Evolutionary conservation across 352 stramenopile genomes (phyloP).

Genomic region (Thalassiosira exigua): DNA sequence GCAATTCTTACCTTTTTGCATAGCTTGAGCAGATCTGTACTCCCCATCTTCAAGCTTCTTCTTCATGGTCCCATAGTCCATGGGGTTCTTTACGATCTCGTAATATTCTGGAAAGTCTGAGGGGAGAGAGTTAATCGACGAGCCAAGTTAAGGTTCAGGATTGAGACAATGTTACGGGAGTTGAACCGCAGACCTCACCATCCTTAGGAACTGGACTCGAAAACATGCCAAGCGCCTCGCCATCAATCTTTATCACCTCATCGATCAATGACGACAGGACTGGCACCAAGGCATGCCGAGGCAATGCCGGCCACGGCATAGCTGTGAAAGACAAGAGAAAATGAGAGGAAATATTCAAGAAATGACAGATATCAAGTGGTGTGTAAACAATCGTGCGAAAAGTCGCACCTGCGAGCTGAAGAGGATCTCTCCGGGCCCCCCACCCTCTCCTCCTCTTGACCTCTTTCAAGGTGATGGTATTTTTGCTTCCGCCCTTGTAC

Average conservation of each 20-base stretch:
- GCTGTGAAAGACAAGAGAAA: too few relatives aligned
- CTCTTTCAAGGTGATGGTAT: slow-evolving; percentile 80
- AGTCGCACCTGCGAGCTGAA: slow-evolving; percentile 72
- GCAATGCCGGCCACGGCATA: slow-evolving; percentile 81
- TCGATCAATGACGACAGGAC: slow-evolving; percentile 78
- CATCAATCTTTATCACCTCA: slow-evolving; percentile 80
- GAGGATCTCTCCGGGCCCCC: slow-evolving; percentile 74
- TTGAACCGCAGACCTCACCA: too few relatives aligned
- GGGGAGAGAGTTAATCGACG: too few relatives aligned
- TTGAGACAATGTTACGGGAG: too few relatives aligned
- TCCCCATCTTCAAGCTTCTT: slow-evolving; percentile 82
- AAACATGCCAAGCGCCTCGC: slow-evolving; percentile 77
- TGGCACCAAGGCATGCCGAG: slow-evolving; percentile 65
- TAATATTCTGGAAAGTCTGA: slow-evolving; percentile 87
- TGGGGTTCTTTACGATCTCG: slow-evolving; percentile 79
- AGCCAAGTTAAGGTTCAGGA: too few relatives aligned
- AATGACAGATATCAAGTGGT: too few relatives aligned
- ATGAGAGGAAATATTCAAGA: too few relatives aligned
- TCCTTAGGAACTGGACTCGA: slow-evolving; percentile 80
- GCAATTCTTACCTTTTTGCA: too few relatives aligned
- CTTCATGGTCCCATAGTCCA: slow-evolving; percentile 85
- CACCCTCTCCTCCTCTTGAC: slow-evolving; percentile 75
- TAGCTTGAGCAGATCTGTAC: slow-evolving; percentile 82
- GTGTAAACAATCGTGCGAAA: too few relatives aligned
- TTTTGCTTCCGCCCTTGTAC: slow-evolving; percentile 52